phyloP scores from a whole-genome alignment of 306 rosid genomes.

The Delonix regia region DNA sequence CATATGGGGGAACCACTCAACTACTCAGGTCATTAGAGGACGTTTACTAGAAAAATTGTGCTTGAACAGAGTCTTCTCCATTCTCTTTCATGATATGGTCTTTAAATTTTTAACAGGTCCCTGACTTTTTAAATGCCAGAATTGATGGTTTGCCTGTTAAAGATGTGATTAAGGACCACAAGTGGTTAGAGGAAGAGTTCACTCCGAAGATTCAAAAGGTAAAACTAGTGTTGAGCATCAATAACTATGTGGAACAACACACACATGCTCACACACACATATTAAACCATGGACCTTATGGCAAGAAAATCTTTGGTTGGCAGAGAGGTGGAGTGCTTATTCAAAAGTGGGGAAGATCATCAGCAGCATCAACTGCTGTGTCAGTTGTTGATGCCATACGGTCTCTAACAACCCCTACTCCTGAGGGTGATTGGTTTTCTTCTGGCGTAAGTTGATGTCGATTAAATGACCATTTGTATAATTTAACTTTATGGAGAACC shows the following conservation, averaged over 20 bases:
- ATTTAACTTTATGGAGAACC: not conserved
- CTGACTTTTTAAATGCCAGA: slow-evolving; percentile 90
- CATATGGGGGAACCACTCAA: slow-evolving; percentile 99
- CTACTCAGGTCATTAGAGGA: slow-evolving; percentile 77
- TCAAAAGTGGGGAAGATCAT: slow-evolving; percentile 97
- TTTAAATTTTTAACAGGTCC: slow-evolving; percentile 63
- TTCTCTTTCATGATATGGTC: slow-evolving; percentile 29
- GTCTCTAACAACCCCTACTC: slow-evolving; percentile 86
- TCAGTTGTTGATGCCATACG: slow-evolving; percentile 87
- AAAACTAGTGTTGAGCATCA: slow-evolving; percentile 15
- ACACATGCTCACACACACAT: no score
- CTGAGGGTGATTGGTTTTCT: slow-evolving; percentile 98
- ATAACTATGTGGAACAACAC: not conserved
- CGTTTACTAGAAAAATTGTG: slow-evolving; percentile 12
- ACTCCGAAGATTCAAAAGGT: slow-evolving; percentile 89
- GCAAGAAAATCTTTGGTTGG: slow-evolving; percentile 32
- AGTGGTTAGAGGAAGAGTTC: slow-evolving; percentile 95
- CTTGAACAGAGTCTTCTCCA: slow-evolving; percentile 2
- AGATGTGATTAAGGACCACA: slow-evolving; percentile 86
- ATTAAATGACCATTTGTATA: not conserved
- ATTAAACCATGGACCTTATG: not conserved
- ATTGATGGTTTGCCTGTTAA: slow-evolving; percentile 82
- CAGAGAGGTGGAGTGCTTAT: slow-evolving; percentile 96
- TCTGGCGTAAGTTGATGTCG: slow-evolving; percentile 71
- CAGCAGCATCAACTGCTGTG: slow-evolving; percentile 96